A percentile compares a stretch with the other conserved stretches of the same genome.
Evolutionary conservation across 371 early-diverging fungal species (phyloP).

Genomic region (Smittium culicis): DNA sequence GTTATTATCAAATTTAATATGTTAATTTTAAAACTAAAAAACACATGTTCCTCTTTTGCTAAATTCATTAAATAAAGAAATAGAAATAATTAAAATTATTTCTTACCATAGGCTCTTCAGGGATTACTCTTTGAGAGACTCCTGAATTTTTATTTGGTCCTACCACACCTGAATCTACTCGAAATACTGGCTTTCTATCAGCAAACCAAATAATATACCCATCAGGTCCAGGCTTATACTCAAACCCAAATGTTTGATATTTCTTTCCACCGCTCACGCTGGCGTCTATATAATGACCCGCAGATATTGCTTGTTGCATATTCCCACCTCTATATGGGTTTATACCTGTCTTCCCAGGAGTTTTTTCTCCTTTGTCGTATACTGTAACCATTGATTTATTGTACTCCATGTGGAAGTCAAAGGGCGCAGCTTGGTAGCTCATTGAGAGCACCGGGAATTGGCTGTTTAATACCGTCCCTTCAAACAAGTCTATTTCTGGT

Average conservation of each 20-base stretch:
- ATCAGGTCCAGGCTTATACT: constrained; percentile 33
- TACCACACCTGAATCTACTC: constrained; percentile 29
- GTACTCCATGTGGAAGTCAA: constrained; percentile 30
- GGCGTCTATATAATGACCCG: constrained; percentile 28
- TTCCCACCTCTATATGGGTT: constrained; percentile 33
- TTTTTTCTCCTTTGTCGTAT: constrained; percentile 11
- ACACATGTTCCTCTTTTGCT: too few species aligned
- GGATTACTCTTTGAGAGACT: constrained; percentile 31
- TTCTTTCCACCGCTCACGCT: constrained; percentile 20
- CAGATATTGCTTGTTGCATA: constrained; percentile 33
- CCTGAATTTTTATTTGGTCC: constrained; percentile 30
- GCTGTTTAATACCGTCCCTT: constrained; percentile 28
- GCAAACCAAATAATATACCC: constrained; percentile 35
- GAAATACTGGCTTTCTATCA: constrained; percentile 32
- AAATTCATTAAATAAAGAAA: constrained; percentile 8
- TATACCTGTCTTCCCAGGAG: constrained; percentile 21
- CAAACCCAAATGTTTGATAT: constrained; percentile 33
- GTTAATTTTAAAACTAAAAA: too few species aligned
- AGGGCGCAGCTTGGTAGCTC: constrained; percentile 37
- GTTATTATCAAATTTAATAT: too few species aligned
- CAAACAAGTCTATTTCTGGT: constrained; percentile 41
- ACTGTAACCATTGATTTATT: constrained; percentile 19
- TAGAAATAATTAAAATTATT: constrained; percentile 6
- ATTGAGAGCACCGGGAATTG: constrained; percentile 27
- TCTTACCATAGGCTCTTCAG: constrained; percentile 36